phyloP scores from a whole-genome alignment of 371 early-diverging fungal genomes.

The Actinomucor elegans region DNA sequence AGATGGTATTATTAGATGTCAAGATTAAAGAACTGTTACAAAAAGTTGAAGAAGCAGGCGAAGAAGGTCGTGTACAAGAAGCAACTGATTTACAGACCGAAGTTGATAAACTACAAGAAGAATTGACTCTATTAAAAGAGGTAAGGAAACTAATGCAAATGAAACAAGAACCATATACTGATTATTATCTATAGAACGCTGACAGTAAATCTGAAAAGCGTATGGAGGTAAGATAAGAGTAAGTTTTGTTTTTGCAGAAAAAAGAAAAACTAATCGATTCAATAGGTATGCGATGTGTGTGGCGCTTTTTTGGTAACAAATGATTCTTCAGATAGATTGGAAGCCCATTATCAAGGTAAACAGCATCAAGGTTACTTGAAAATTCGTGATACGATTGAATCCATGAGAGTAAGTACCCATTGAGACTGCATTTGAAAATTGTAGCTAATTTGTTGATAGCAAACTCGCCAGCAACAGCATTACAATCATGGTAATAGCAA shows the following conservation, averaged over 20 bases:
- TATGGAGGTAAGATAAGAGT: constrained; percentile 54
- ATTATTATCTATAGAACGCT: constrained; percentile 36
- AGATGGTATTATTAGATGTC: constrained; percentile 80
- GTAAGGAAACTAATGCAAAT: no score
- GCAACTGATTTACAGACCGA: constrained; percentile 64
- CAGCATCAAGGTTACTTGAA: constrained; percentile 87
- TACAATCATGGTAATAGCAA: constrained; percentile 10
- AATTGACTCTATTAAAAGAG: constrained; percentile 62
- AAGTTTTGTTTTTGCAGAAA: neutral
- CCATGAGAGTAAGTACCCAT: constrained; percentile 57
- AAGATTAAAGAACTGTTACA: constrained; percentile 74
- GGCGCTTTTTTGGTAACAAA: constrained; percentile 87
- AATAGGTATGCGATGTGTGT: constrained; percentile 84
- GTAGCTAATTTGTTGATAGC: neutral
- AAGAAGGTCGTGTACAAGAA: constrained; percentile 80
- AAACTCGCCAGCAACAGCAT: constrained; percentile 15
- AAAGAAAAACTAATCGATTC: neutral
- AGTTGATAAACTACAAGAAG: constrained; percentile 67
- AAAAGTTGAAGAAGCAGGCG: constrained; percentile 74
- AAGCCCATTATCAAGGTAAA: constrained; percentile 87
- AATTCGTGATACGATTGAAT: constrained; percentile 79
- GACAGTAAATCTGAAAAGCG: constrained; percentile 76
- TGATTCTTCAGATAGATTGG: constrained; percentile 79
- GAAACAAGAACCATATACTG: no score
- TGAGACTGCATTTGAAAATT: neutral